Base-by-base conservation (phyloP, 257 asterid genomes). In the Plantago elongata region DNA sequence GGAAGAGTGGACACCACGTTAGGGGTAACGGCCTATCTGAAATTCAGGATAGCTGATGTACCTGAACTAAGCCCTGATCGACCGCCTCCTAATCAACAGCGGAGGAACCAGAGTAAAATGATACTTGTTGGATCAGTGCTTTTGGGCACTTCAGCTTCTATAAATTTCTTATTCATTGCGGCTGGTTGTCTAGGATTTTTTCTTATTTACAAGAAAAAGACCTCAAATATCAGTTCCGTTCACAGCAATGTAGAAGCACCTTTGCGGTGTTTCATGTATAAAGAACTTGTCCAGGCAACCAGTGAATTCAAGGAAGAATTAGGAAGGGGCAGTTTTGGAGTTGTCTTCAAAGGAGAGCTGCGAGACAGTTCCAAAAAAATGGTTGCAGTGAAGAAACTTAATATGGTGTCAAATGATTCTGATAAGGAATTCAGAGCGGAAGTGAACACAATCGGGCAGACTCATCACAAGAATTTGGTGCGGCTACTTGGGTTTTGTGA, bases 391-490 rank as follows among this genome's bases (percentile, higher is more conserved):
- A 85, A 83, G 77, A 80, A 68, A n/a, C 55, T 85, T 17, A 74
- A 78, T 1, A 61, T 49, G 34, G 50, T 75, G 0, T 73, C 74
- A 42, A 42, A 54, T 66, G 82, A 82, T 40, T 54, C 78, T 0
- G 86, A 81, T 12, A 73, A 67, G 60, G 91, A 81, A 72, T 84
- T 84, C 62, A 67, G 18, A 38, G 65, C 84, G 2, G 91, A 84
- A 61, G 77, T 84, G 5, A 63, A 66, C 5, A 71, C 70, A 14
- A 81, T 84, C 8, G 85, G 89, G 37, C 74, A 34, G 16, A 82
- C 81, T 16, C 83, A 78, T 48, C 87, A 85, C 69, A 82, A 80
- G 86, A 83, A 85, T 64, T 49, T 82, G 59, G 84, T 82, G 45
- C 60, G 66, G 2, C 58, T 85, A 18, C 63, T 78, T 6, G 85